Evolutionary conservation across 1,284 basidiomycete genomes (phyloP).

Genomic region (Boletus semigastroideus): DNA sequence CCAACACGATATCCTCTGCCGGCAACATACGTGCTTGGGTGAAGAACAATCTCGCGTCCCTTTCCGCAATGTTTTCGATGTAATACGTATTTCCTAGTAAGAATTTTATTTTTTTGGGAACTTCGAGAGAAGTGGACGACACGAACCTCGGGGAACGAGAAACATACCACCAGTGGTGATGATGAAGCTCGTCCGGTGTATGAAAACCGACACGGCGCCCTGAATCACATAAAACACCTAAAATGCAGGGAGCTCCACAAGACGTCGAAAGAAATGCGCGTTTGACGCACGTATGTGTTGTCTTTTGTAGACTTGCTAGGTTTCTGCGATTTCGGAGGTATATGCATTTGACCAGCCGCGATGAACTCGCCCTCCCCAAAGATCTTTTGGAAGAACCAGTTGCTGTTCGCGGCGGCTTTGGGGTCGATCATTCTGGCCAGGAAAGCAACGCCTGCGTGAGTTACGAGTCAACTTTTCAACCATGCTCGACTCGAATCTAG

Average conservation of each 20-base stretch:
- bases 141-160: slow-evolving; percentile 83
- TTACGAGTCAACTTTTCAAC: slow-evolving; percentile 1
- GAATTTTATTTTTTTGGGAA: background rate
- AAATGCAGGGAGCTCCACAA: background rate
- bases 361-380: slow-evolving; percentile 92
- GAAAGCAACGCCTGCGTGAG: slow-evolving; percentile 65
- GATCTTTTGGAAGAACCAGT: slow-evolving; percentile 91
- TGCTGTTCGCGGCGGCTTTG: slow-evolving; percentile 55
- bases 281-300: slow-evolving; percentile 84
- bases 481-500: background rate
- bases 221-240: slow-evolving; percentile 88
- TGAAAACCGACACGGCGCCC: slow-evolving; percentile 83
- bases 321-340: slow-evolving; percentile 79
- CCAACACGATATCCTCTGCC: slow-evolving; percentile 16
- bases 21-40: slow-evolving; percentile 83
- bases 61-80: slow-evolving; percentile 83
- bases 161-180: slow-evolving; percentile 86
- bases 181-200: slow-evolving; percentile 78
- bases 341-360: slow-evolving; percentile 84
- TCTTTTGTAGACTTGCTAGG: slow-evolving; percentile 89
- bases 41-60: slow-evolving; percentile 87
- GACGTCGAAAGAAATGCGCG: background rate
- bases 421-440: slow-evolving; percentile 65
- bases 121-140: background rate
- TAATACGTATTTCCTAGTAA: slow-evolving; percentile 82